Evolutionary conservation across 2,329 filamentous ascomycete genomes (phyloP), one percentile per base, ranked within the genome.

Genomic region (Atkinsonella hypoxylon): DNA sequence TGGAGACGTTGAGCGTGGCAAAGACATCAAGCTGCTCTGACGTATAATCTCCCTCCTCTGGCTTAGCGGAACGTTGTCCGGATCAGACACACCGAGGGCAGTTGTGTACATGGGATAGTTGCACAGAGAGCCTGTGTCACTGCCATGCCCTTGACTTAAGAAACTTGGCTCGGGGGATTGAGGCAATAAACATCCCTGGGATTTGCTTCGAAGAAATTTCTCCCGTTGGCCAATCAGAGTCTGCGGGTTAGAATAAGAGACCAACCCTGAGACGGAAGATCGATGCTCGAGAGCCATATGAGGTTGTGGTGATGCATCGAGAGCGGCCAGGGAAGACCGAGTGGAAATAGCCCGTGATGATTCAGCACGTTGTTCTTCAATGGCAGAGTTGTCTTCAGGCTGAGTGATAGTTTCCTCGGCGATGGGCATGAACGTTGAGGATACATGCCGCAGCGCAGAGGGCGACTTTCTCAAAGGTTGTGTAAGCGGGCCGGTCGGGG

Each of bases 51-150:
- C 69, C 50, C 76, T 77, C 42, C 86, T 81, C 58, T 85, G 79
- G 41, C 80, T 84, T 17, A 93, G 73, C 0, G 87, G 83, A 56
- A 91, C 73, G 51, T 89, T 79, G 53, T 90, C 87, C 1, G 75
- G 70, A 56, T 79, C 77, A 17, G 70, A 61, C 20, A 45, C 18
- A 18, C 62, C 62, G 9, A 62, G 53, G 50, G 58, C 56, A 18
- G 62, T 55, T 39, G 59, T 53, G 48, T 65, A 62, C 51, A 61
- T 59, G 13, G 64, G 54, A 50, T 69, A 65, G 54, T 69, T 67
- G 55, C 67, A 56, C 10, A 73, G 48, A 5, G 69, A 70, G 2
- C 66, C 68, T 3, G 69, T 63, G 44, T 78, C 74, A 52, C 69
- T 73, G 0, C 61, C 59, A 2, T 64, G 51, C 34, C 62, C 56